Conservation (phyloP, 176 grass and related monocot species). For the sorghum (Sorghum bicolor) region Sorghum_bicolor_NCBIv3 NC_012877.2:55905501-55906000, state of each 20-base stretch:
- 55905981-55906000: conserved; percentile 3
- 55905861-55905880: background rate
- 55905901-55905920: background rate
- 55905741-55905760: background rate
- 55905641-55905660: conserved; percentile 94
- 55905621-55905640: conserved; percentile 95
- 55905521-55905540: conserved; percentile 2
- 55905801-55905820: conserved; percentile 64
- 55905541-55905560: conserved; percentile 13
- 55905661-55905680: conserved; percentile 88
- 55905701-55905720: conserved; percentile 33
- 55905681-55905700: conserved; percentile 88
- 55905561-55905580: background rate
- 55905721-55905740: conserved; percentile 3
- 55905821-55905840: conserved; percentile 68
- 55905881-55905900: background rate
- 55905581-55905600: conserved; percentile 45
- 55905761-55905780: background rate
- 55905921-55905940: background rate
- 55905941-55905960: background rate
- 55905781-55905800: conserved; percentile 43
- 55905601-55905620: conserved; percentile 96
- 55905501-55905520: conserved; percentile 23
- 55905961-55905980: background rate
- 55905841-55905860: conserved; percentile 33